Percentiles rank a stretch among this genome's conserved stretches.
Conservation (phyloP, 2,329 filamentous ascomycete genomes). For the Lizonia empirigonia region DNA sequence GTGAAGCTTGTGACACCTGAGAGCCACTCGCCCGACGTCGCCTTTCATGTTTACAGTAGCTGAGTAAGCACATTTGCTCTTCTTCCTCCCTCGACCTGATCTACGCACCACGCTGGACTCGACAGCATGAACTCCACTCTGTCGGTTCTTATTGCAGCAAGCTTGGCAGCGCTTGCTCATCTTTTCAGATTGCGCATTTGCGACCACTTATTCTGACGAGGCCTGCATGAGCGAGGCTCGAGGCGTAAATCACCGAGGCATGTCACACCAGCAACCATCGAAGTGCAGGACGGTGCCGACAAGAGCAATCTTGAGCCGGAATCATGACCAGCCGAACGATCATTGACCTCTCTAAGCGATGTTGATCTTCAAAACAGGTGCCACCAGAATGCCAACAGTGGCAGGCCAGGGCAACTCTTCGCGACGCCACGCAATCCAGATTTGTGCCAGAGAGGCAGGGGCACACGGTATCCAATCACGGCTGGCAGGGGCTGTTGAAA, state of each 20-base stretch:
- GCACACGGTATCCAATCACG: neutral
- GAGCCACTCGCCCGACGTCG: no score
- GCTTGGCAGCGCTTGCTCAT: neutral
- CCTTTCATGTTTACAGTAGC: no score
- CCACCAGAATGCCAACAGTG: neutral
- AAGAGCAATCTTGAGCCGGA: neutral
- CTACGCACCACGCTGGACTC: no score
- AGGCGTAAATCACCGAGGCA: no score
- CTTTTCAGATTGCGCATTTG: neutral
- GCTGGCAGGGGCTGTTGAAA: neutral
- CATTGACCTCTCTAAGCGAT: slow-evolving; percentile 3
- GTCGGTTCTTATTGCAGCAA: neutral
- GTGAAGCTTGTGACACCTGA: no score
- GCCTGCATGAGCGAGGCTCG: no score
- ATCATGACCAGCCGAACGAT: neutral
- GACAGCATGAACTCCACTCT: neutral
- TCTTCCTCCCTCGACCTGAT: neutral
- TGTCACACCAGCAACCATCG: no score
- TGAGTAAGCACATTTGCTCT: neutral
- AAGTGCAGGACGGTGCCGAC: neutral
- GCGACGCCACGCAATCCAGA: neutral
- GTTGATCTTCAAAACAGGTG: slow-evolving; percentile 7
- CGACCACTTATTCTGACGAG: neutral
- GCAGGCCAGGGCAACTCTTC: slow-evolving; percentile 3
- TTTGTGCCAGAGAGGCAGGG: neutral